These are phyloP conservation scores for Barbarea vulgaris DNA, from an alignment of 345 rosid species.

Conservation along the genomic window DNA sequence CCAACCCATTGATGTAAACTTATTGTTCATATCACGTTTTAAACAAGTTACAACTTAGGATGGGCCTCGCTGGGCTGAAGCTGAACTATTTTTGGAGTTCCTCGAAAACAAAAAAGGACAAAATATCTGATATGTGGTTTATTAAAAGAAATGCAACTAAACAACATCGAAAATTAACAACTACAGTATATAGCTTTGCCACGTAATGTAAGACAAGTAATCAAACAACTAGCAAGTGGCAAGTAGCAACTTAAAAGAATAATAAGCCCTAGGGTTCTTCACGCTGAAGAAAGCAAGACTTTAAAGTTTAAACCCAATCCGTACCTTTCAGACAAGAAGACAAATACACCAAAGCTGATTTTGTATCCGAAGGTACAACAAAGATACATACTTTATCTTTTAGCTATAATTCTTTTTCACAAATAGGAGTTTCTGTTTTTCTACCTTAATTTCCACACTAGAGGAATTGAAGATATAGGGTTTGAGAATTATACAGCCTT, in stretches of 20 bases:
- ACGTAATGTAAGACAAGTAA: conserved; percentile 1
- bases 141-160: neutral
- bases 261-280: conserved; percentile 24
- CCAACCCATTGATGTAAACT: no score
- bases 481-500: conserved; percentile 20
- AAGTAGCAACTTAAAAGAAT: neutral
- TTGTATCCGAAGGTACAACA: conserved; percentile 21
- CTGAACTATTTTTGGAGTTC: neutral
- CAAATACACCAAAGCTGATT: neutral
- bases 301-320: neutral
- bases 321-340: neutral
- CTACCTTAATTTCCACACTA: neutral
- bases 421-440: neutral
- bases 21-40: no score
- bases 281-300: neutral
- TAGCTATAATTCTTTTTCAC: neutral
- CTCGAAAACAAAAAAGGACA: neutral
- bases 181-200: neutral
- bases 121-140: neutral
- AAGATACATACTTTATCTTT: neutral
- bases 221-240: neutral
- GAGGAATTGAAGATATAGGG: neutral
- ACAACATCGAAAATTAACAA: neutral
- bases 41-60: neutral
- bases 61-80: neutral